Base-by-base conservation (phyloP, 2,329 filamentous ascomycete species). In the Talaromyces sp. region DNA sequence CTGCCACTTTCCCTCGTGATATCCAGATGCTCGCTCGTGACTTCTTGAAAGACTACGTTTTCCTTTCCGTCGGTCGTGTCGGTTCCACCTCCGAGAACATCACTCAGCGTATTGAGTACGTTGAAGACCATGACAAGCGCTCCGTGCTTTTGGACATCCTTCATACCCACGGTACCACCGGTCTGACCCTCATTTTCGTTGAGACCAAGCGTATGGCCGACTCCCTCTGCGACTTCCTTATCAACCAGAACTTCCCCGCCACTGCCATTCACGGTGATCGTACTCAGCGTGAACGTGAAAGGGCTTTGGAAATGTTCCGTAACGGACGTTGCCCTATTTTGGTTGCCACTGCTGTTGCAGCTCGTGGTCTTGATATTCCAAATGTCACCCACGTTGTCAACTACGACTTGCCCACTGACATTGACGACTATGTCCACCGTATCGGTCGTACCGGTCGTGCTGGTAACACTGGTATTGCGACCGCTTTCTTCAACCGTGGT, bases 61-160 rank as follows among this genome's bases (percentile, higher is more conserved):
- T 99, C 86, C 84, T 99, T 69, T 99, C 94, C 15, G 94, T 99
- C 66, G 94, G 93, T 70, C 93, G 94, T 84, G 94, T 97, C 61
- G 94, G 94, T 77, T 97, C 94, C 53, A 97, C 94, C 33, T 97
- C 94, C n/a, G 93, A 97, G 85, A 99, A 97, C 84, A 97, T 99
- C 63, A 97, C 94, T 57, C 94, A 99, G 78, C 96, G 96, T 83
- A 86, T 99, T 57, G 93, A 97, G 79, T 97, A 97, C 68, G 89
- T 97, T 61, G 93, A 97, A 79, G 94, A 97, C 68, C 79, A 85
- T 63, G 94, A 99, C 84, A 99, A 99, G 87, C 91, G 92, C 74
- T 97, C 94, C 58, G 92, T 97, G 63, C 86, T 99, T 51, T 85
- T 99, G 61, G 94, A 99, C 70, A 97, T 99, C 65, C 87, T 99